phyloP scores from a whole-genome alignment of 2,329 filamentous ascomycete genomes.

The Colletotrichum costaricense region DNA sequence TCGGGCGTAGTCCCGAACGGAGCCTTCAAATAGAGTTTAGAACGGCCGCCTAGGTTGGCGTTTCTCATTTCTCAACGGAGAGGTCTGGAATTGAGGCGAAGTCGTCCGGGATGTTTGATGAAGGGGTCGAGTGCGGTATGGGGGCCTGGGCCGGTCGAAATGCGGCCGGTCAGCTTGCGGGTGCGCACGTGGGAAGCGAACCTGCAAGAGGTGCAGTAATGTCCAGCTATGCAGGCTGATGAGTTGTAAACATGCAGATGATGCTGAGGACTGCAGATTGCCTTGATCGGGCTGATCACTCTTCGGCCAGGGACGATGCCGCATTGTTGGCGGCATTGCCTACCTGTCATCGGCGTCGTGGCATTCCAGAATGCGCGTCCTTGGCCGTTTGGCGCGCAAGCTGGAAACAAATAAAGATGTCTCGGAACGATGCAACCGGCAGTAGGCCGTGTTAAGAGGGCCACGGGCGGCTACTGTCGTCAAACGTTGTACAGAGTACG shows the following conservation, averaged over 20 bases:
- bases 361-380: constrained; percentile 17
- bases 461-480: background rate
- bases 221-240: constrained; percentile 17
- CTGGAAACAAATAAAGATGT: background rate
- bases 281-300: background rate
- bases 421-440: constrained; percentile 1
- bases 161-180: constrained; percentile 13
- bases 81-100: constrained; percentile 22
- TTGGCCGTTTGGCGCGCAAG: background rate
- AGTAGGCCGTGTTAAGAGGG: constrained; percentile 3
- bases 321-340: background rate
- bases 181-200: background rate
- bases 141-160: constrained; percentile 30
- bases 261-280: background rate
- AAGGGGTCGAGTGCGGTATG: constrained; percentile 16
- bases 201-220: constrained; percentile 27
- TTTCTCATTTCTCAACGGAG: constrained; percentile 10
- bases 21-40: constrained; percentile 16
- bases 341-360: background rate
- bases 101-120: constrained; percentile 25
- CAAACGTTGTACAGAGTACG: background rate
- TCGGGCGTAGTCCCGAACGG: constrained; percentile 11
- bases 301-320: constrained; percentile 1
- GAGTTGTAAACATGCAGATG: background rate
- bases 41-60: background rate